Evolutionary conservation across 1,284 basidiomycete species (phyloP).

Genomic region (Vanrija pseudolonga): DNA sequence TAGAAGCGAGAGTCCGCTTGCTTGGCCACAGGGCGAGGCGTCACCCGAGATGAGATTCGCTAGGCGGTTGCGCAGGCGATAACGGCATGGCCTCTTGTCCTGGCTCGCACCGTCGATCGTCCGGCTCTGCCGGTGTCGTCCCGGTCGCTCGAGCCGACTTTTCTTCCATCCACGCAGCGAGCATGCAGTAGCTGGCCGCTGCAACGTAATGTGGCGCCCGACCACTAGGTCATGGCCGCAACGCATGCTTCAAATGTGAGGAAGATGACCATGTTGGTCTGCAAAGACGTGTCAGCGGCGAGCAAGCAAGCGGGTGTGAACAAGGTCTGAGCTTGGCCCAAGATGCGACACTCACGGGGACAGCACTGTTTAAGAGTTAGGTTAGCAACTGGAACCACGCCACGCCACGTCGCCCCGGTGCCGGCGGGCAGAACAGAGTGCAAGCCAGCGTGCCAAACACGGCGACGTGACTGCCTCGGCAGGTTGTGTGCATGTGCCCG

Average conservation of each 20-base stretch:
- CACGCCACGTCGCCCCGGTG: no score
- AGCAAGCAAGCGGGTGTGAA: no score
- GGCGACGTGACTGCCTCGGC: no score
- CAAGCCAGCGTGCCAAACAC: background rate
- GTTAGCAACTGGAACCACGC: background rate
- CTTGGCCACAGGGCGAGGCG: no score
- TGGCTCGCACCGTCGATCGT: no score
- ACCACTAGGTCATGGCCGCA: slow-evolving; percentile 23
- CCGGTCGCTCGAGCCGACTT: background rate
- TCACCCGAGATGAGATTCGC: no score
- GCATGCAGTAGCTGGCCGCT: no score
- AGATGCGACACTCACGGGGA: slow-evolving; percentile 28
- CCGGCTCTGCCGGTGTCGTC: background rate
- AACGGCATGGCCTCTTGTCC: no score
- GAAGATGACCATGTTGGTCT: slow-evolving; percentile 51
- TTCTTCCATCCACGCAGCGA: background rate
- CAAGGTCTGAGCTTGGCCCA: background rate
- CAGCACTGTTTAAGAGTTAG: slow-evolving; percentile 19
- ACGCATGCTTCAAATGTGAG: slow-evolving; percentile 48
- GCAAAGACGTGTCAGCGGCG: background rate
- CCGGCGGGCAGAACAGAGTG: no score
- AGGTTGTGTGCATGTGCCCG: no score
- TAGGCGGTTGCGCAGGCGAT: no score
- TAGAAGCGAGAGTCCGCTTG: no score
- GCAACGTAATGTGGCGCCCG: background rate